Evolutionary conservation across 2,329 filamentous ascomycete species (phyloP), one percentile per base, ranked within the genome.

Genomic region (Aspergillus fumigatiaffinis): DNA sequence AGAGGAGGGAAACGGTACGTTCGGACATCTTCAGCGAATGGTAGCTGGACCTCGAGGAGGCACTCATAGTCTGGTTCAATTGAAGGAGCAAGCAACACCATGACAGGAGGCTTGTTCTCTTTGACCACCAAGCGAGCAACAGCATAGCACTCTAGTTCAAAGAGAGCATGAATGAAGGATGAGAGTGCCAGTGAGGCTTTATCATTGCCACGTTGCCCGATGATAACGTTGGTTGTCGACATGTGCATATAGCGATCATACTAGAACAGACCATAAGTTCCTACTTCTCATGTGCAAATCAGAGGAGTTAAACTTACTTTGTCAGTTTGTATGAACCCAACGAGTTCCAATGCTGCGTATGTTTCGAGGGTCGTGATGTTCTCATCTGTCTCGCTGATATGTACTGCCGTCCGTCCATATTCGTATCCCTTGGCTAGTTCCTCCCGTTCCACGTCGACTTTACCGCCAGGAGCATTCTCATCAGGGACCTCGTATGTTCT

Each of bases 371-470:
- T 92, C n/a, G 91, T 96, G 56, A 97, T 86, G 64, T 92, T 91
- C 71, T 88, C 84, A 66, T 99, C 93, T 0, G 89, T 89, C 65
- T 92, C 87, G 63, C 86, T 90, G 64, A 99, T 96, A 63, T 89
- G 87, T 1, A 99, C 93, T 2, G 90, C 91, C 0, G 93, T 97
- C 56, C 92, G 84, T 49, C 94, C 94, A 71, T 99, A 99, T 68
- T 91, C 87, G 68, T 93, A 99, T 0, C 94, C 94, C 71, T 92
- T 96, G n/a, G 91, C 91, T 41, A 99, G 81, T 17, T 91, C 85
- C 14, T 96, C 92, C 57, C 86, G 86, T 28, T 89, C 85, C 26
- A 99, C 87, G 53, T 96, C 91, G 54, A 82, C 83, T 75, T 93
- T 96, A 12, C 90, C 89, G 17, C 90, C 91, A 0, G 88, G 86